Percentiles rank a stretch among this genome's conserved stretches.
These are phyloP conservation scores for Russula olivacea DNA, from an alignment of 768 basidiomycete genomes.

Conservation along the genomic window DNA sequence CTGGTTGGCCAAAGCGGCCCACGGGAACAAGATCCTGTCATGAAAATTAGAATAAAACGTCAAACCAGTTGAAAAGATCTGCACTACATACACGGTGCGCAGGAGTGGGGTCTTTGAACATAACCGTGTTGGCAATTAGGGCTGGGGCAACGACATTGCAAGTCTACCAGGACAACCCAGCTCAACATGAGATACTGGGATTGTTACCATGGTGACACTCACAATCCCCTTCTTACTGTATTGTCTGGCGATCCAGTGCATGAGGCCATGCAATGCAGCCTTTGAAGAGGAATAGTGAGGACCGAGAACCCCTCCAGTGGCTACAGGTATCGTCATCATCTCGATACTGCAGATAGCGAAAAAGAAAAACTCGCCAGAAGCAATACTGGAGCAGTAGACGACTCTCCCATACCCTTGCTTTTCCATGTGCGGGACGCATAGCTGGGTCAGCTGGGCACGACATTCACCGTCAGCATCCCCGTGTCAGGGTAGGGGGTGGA, in stretches of 20 bases:
- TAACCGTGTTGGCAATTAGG: constrained; percentile 45
- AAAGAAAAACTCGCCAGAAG: constrained; percentile 34
- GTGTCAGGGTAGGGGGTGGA: too few species aligned
- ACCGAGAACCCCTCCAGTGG: constrained; percentile 48
- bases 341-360: neutral
- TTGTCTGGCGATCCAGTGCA: constrained; percentile 49
- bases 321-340: constrained; percentile 24
- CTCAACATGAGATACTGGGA: neutral
- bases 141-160: constrained; percentile 51
- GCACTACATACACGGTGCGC: constrained; percentile 32
- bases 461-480: neutral
- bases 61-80: neutral
- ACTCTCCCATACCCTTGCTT: constrained; percentile 44
- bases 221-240: constrained; percentile 49
- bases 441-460: constrained; percentile 40
- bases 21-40: constrained; percentile 43
- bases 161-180: constrained; percentile 31
- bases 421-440: constrained; percentile 48
- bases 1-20: constrained; percentile 45
- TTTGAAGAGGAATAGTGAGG: constrained; percentile 56
- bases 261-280: constrained; percentile 47
- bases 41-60: neutral
- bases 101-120: constrained; percentile 41
- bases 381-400: constrained; percentile 49
- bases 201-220: constrained; percentile 19